These are phyloP conservation scores for Trichophyton verrucosum DNA, from an alignment of 2,329 filamentous ascomycete species.

Conservation along the genomic window DNA sequence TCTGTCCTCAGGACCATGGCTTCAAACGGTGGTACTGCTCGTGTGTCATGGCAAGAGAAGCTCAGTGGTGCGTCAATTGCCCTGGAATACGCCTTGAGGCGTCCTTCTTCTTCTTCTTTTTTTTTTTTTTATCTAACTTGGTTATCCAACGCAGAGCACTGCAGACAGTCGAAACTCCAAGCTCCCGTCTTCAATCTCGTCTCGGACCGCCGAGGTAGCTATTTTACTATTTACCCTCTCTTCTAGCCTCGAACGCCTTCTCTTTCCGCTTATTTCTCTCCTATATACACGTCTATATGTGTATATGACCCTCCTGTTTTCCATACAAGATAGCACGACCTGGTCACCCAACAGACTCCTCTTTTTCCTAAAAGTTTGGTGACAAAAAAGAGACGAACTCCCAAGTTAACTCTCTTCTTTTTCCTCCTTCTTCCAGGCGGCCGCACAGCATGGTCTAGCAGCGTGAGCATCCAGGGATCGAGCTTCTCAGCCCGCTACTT, in stretches of 20 bases:
- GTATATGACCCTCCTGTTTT: neutral
- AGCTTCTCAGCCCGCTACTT: conserved; percentile 65
- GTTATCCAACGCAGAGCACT: conserved; percentile 41
- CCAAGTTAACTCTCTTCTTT: conserved; percentile 7
- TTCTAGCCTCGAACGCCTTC: conserved; percentile 12
- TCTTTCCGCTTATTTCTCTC: conserved; percentile 4
- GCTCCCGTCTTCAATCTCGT: conserved; percentile 56
- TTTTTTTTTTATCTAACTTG: conserved; percentile 7
- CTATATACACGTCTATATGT: neutral
- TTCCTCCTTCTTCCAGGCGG: conserved; percentile 48
- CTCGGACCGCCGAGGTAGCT: conserved; percentile 59
- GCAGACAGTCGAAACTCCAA: conserved; percentile 41
- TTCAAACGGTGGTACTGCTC: conserved; percentile 17
- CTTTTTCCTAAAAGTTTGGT: conserved; percentile 14
- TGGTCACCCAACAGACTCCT: neutral
- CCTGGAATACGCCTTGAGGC: conserved; percentile 7
- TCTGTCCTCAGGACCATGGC: conserved; percentile 9
- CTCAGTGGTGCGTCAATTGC: conserved; percentile 39
- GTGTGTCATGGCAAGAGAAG: conserved; percentile 43
- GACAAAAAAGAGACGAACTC: conserved; percentile 6
- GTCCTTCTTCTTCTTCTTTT: neutral
- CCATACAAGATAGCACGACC: neutral
- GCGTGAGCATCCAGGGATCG: conserved; percentile 57
- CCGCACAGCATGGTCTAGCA: conserved; percentile 80
- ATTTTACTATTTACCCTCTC: conserved; percentile 4